phyloP scores from a whole-genome alignment of 2,329 filamentous ascomycete species.

The Sclerotinia subarctica region DNA sequence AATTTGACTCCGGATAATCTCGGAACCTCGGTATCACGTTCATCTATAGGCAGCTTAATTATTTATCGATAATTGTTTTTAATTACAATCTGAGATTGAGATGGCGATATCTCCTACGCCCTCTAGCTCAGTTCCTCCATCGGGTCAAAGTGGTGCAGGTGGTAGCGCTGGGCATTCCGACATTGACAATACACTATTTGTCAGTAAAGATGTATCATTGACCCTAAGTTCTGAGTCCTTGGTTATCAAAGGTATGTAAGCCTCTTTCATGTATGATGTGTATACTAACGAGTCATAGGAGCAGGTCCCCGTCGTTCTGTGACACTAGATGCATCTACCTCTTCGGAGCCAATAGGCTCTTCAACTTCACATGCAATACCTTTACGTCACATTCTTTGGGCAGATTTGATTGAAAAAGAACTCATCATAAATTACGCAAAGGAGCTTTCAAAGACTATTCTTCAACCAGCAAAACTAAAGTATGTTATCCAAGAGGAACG shows the following conservation, averaged over 20 bases:
- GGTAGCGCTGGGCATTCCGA: not conserved
- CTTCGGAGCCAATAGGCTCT: slow-evolving; percentile 16
- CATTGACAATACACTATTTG: slow-evolving; percentile 12
- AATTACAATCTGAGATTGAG: not conserved
- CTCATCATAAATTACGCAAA: slow-evolving; percentile 22
- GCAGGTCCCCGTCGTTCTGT: slow-evolving; percentile 18
- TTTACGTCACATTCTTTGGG: slow-evolving; percentile 21
- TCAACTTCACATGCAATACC: slow-evolving; percentile 16
- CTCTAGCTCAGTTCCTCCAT: not conserved
- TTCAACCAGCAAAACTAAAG: slow-evolving; percentile 36
- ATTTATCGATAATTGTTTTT: not conserved
- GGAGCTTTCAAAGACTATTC: slow-evolving; percentile 6
- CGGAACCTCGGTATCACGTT: slow-evolving; percentile 18
- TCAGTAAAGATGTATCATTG: slow-evolving; percentile 12
- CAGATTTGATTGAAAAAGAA: slow-evolving; percentile 12
- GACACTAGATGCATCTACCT: slow-evolving; percentile 13
- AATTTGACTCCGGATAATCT: not conserved
- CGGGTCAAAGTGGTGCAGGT: not conserved
- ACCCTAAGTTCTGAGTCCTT: slow-evolving; percentile 13
- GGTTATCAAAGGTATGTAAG: slow-evolving; percentile 9
- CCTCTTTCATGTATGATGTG: not conserved
- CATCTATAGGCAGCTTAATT: not conserved
- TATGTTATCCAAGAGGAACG: slow-evolving; percentile 43
- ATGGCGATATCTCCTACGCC: slow-evolving; percentile 12
- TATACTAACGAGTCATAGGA: slow-evolving; percentile 1